phyloP scores from a whole-genome alignment of 352 stramenopile species.

The Phytophthora europaea region DNA sequence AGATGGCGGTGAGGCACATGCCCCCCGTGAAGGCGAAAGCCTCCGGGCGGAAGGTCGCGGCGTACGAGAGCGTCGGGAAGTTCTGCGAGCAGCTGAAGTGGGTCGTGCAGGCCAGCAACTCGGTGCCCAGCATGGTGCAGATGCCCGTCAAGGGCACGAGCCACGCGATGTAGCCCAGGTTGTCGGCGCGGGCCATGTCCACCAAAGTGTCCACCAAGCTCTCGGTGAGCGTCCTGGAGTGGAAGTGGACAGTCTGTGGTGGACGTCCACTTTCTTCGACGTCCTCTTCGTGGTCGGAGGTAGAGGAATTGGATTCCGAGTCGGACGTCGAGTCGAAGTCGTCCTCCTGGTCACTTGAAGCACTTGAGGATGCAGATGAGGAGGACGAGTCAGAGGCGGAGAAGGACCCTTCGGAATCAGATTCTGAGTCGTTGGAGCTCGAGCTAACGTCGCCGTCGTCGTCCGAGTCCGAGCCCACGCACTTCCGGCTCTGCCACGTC shows the following conservation, averaged over 20 bases:
- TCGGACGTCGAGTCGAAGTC: conserved; percentile 16
- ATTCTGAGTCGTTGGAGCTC: conserved; percentile 15
- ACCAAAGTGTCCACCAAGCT: conserved; percentile 24
- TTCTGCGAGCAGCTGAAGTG: conserved; percentile 81
- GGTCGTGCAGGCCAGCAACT: conserved; percentile 69
- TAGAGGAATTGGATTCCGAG: conserved; percentile 9
- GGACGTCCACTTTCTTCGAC: conserved; percentile 16
- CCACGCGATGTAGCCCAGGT: conserved; percentile 73
- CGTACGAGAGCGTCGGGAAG: conserved; percentile 89
- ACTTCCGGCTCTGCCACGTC: conserved; percentile 20
- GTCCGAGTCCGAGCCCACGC: conserved; percentile 2
- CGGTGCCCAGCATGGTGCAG: conserved; percentile 78
- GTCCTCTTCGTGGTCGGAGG: conserved; percentile 19
- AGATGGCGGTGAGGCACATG: conserved; percentile 83
- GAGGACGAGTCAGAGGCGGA: background rate
- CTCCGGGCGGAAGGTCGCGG: conserved; percentile 80
- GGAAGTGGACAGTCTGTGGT: conserved; percentile 6
- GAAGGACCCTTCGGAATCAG: conserved; percentile 19
- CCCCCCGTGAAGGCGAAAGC: conserved; percentile 74
- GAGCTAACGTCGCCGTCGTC: conserved; percentile 12
- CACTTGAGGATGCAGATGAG: conserved; percentile 14
- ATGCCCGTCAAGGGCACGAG: conserved; percentile 80
- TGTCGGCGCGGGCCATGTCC: conserved; percentile 51
- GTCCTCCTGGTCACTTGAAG: conserved; percentile 31
- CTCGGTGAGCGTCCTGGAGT: background rate